phyloP scores from a whole-genome alignment of 768 basidiomycete genomes.

The Holtermanniella nyarrowii region DNA sequence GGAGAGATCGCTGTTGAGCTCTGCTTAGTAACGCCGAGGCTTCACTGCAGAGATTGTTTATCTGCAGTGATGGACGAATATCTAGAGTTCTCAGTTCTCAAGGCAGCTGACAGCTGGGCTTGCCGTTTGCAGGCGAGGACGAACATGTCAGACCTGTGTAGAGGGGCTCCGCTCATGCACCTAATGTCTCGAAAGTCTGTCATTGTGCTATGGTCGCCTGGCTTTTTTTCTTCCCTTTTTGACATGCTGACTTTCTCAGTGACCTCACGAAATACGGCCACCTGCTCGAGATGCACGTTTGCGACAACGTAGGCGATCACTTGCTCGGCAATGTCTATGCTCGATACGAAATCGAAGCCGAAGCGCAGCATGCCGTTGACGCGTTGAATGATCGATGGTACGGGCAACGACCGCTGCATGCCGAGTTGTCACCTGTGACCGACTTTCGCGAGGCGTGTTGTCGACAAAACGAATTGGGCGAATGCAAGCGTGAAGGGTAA shows the following conservation, averaged over 20 bases:
- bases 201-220: too few relatives aligned
- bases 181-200: too few relatives aligned
- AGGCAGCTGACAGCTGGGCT: too few relatives aligned
- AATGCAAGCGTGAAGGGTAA: slow-evolving; percentile 77
- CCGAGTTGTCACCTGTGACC: slow-evolving; percentile 95
- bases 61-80: too few relatives aligned
- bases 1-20: too few relatives aligned
- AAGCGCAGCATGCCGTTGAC: slow-evolving; percentile 86
- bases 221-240: too few relatives aligned
- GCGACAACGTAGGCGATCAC: slow-evolving; percentile 99
- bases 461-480: slow-evolving; percentile 95
- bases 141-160: too few relatives aligned
- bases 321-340: slow-evolving; percentile 96
- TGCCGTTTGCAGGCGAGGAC: too few relatives aligned
- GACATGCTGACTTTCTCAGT: slow-evolving; percentile 20
- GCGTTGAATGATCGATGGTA: slow-evolving; percentile 95
- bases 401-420: slow-evolving; percentile 87
- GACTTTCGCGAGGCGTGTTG: slow-evolving; percentile 99
- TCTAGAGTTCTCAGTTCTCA: too few relatives aligned
- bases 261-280: slow-evolving; percentile 92
- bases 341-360: slow-evolving; percentile 96
- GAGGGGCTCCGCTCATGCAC: too few relatives aligned
- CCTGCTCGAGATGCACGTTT: slow-evolving; percentile 91
- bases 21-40: too few relatives aligned
- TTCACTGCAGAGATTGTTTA: too few relatives aligned